Conservation (phyloP, 495 filamentous ascomycete species). For the Annulohypoxylon nitens region DNA sequence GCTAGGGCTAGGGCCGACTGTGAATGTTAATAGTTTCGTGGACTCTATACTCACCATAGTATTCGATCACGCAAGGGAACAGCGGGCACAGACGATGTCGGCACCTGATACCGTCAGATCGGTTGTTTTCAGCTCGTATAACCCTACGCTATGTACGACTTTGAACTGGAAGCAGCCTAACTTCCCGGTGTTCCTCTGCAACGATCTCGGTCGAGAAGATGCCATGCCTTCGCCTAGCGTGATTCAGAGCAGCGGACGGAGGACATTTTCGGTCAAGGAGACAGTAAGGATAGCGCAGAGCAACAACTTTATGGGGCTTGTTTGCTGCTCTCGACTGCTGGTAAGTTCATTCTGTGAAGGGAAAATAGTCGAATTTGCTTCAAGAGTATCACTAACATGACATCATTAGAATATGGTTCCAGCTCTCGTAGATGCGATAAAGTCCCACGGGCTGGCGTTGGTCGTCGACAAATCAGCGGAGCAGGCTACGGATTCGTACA, state of each 20-base stretch:
- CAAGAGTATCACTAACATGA: slow-evolving; percentile 27
- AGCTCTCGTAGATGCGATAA: slow-evolving; percentile 90
- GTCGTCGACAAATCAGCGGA: slow-evolving; percentile 85
- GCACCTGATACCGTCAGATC: slow-evolving; percentile 78
- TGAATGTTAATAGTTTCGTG: slow-evolving; percentile 87
- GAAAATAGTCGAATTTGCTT: neutral
- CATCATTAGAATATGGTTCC: slow-evolving; percentile 86
- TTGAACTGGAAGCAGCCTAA: slow-evolving; percentile 99
- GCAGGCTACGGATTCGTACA: slow-evolving; percentile 39
- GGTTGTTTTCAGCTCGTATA: slow-evolving; percentile 93
- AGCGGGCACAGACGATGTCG: slow-evolving; percentile 68
- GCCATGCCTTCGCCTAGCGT: slow-evolving; percentile 53
- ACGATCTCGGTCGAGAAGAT: slow-evolving; percentile 79
- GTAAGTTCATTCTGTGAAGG: slow-evolving; percentile 63
- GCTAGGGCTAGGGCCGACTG: slow-evolving; percentile 74
- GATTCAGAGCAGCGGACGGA: slow-evolving; percentile 73
- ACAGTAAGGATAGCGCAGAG: slow-evolving; percentile 91
- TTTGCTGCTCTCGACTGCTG: slow-evolving; percentile 87
- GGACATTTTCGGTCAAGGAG: slow-evolving; percentile 89
- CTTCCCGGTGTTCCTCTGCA: slow-evolving; percentile 95
- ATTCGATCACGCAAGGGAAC: slow-evolving; percentile 87
- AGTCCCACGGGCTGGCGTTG: slow-evolving; percentile 90
- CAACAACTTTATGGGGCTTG: slow-evolving; percentile 98
- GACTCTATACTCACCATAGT: slow-evolving; percentile 86
- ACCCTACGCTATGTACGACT: slow-evolving; percentile 88